Base-by-base conservation (phyloP, 768 basidiomycete species). In the Vishniacozyma victoriae region DNA sequence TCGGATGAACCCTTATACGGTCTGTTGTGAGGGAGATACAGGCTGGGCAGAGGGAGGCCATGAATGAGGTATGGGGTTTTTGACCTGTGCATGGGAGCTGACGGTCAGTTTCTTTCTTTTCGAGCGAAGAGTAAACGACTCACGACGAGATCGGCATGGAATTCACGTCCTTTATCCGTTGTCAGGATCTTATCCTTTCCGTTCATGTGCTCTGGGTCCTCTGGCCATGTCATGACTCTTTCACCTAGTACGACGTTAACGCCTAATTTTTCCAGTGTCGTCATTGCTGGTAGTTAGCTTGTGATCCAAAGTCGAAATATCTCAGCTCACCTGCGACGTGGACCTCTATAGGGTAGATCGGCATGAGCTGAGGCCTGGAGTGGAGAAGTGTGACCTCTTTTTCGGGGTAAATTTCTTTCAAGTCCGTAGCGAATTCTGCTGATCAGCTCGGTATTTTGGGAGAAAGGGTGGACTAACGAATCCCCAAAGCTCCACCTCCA, bases 401-500 rank as follows among this genome's bases (percentile, higher is more conserved):
- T 3, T 65, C 50, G 0, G 72, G 70, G 48, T 72, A 72, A 12
- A 64, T 40, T 33, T 68, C 64, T 42, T 72, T 72, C 37, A 75
- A 61, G 49, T 75, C 74, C 4, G 65, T 63, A 16, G 73, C 73
- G 46, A 67, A 67, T 60, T 74, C 66, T 67, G 37, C 6, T n/a
- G 9, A 33, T n/a, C 29, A 33, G 29, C 9, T 33, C 29, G 29
- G n/a, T 9, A 33, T 9, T 33, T 9, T n/a, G 11, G 22, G 29
- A 38, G 26, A 5, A 11, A 35, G 12, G 14, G 1, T 2, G 3
- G 3, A 66, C 66, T 61, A 23, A 70, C 68, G 68, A 16, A 73
- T 70, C 15, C 74, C 74, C 22, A 74, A 46, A 3, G 74, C 71
- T 9, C 74, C 74, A 23, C 70, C 73, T n/a, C 74, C 74, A 38